phyloP scores from a whole-genome alignment of 2,329 filamentous ascomycete species.

The Fusarium austroafricanum region DNA sequence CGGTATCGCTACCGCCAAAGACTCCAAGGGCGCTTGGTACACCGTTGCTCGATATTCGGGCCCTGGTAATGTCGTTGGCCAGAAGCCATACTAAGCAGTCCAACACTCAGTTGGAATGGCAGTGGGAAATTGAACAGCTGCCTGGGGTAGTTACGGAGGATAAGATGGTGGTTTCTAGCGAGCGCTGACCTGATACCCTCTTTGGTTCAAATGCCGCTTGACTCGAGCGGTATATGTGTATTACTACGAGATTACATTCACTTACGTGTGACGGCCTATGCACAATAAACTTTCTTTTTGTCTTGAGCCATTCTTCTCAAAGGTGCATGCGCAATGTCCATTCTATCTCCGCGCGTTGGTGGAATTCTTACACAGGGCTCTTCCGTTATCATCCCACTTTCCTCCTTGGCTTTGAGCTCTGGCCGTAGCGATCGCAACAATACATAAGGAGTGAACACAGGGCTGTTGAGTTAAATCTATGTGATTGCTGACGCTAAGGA shows the following conservation, averaged over 20 bases:
- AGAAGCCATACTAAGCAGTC: slow-evolving; percentile 44
- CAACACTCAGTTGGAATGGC: accelerated
- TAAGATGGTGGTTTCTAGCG: not conserved
- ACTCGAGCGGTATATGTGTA: slow-evolving; percentile 2
- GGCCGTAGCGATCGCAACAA: too few relatives aligned
- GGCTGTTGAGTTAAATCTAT: too few relatives aligned
- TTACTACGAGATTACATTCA: slow-evolving; percentile 23
- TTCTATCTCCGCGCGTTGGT: too few relatives aligned
- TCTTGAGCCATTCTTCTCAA: too few relatives aligned
- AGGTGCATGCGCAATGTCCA: too few relatives aligned
- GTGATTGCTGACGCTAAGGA: too few relatives aligned
- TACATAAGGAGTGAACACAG: too few relatives aligned
- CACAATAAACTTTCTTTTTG: not conserved
- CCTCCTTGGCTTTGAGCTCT: too few relatives aligned
- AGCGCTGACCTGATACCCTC: slow-evolving; percentile 23
- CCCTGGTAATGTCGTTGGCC: slow-evolving; percentile 49
- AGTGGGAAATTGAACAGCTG: not conserved
- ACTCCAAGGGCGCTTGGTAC: slow-evolving; percentile 47
- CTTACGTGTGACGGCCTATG: slow-evolving; percentile 15
- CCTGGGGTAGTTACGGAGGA: not conserved
- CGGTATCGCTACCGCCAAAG: slow-evolving; percentile 47
- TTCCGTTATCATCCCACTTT: too few relatives aligned
- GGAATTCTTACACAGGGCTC: too few relatives aligned
- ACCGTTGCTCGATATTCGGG: slow-evolving; percentile 51
- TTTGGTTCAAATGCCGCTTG: slow-evolving; percentile 10